A percentile compares a stretch with the other conserved stretches of the same genome.
These are phyloP conservation scores for Podila clonocystis DNA, from an alignment of 192 early-diverging fungal genomes.

Conservation along the genomic window DNA sequence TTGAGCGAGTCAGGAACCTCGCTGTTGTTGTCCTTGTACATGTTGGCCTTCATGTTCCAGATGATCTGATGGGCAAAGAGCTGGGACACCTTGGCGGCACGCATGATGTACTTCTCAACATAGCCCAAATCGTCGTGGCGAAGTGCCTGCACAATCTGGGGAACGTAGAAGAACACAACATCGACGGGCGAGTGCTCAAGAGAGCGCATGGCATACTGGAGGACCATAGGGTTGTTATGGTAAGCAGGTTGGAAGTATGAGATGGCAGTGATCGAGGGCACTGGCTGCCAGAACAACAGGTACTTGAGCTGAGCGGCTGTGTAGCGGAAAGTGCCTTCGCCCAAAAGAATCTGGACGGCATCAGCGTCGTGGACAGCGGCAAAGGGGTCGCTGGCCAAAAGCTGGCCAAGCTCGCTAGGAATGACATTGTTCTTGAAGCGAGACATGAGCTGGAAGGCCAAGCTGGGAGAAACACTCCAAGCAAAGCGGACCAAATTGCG, in stretches of 20 bases:
- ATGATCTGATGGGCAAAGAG: slow-evolving; percentile 99
- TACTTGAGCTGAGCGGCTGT: slow-evolving; percentile 57
- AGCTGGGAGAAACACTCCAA: slow-evolving; percentile 84
- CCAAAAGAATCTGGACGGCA: slow-evolving; percentile 78
- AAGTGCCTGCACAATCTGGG: slow-evolving; percentile 97
- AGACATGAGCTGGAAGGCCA: slow-evolving; percentile 81
- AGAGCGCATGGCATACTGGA: slow-evolving; percentile 95
- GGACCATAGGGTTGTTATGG: slow-evolving; percentile 84
- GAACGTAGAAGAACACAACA: slow-evolving; percentile 98
- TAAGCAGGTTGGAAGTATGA: slow-evolving; percentile 78
- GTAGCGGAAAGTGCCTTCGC: slow-evolving; percentile 57
- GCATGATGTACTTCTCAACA: slow-evolving; percentile 94
- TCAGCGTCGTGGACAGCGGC: slow-evolving; percentile 78
- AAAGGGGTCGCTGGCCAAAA: slow-evolving; percentile 69
- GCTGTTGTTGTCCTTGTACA: slow-evolving; percentile 59
- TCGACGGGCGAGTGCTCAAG: slow-evolving; percentile 93
- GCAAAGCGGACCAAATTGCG: slow-evolving; percentile 76
- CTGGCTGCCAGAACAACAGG: slow-evolving; percentile 89
- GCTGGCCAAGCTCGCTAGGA: slow-evolving; percentile 67
- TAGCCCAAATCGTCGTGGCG: slow-evolving; percentile 91
- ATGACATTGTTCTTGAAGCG: slow-evolving; percentile 82
- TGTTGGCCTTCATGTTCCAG: slow-evolving; percentile 99
- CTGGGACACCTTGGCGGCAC: slow-evolving; percentile 93
- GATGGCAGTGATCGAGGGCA: slow-evolving; percentile 90
- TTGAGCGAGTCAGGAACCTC: slow-evolving; percentile 85